These are phyloP conservation scores for Lactifluus piperatus DNA, from an alignment of 768 basidiomycete genomes.

Conservation along the genomic window DNA sequence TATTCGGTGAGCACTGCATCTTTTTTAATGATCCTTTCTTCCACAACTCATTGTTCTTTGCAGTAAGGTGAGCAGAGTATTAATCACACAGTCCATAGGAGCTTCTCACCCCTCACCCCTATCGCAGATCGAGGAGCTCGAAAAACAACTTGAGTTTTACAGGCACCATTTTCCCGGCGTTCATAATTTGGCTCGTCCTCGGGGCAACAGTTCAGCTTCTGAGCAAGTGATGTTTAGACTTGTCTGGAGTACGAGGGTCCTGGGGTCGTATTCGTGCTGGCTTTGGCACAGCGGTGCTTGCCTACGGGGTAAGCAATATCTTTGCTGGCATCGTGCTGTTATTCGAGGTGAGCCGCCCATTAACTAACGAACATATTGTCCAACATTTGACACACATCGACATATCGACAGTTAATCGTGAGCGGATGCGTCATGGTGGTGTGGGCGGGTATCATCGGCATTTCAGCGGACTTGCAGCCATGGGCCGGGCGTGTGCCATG, in stretches of 20 bases:
- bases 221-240: neutral
- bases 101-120: neutral
- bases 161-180: conserved; percentile 7
- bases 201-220: neutral
- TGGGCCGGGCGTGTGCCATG: conserved; percentile 63
- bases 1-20: conserved; percentile 2
- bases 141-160: conserved; percentile 9
- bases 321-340: conserved; percentile 41
- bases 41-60: neutral
- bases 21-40: neutral
- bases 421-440: conserved; percentile 42
- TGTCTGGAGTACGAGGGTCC: neutral
- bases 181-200: conserved; percentile 6
- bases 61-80: conserved; percentile 14
- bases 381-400: neutral
- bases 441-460: conserved; percentile 59
- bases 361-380: neutral
- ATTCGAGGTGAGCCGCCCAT: conserved; percentile 28
- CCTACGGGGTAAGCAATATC: conserved; percentile 26
- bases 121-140: conserved; percentile 8
- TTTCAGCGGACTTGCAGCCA: conserved; percentile 52
- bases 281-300: conserved; percentile 16
- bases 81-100: neutral
- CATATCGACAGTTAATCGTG: conserved; percentile 23
- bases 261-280: conserved; percentile 6